A percentile compares a stretch with the other conserved stretches of the same genome.
phyloP scores from a whole-genome alignment of 2,329 filamentous ascomycete species.

The Pseudocercospora fuligena region DNA sequence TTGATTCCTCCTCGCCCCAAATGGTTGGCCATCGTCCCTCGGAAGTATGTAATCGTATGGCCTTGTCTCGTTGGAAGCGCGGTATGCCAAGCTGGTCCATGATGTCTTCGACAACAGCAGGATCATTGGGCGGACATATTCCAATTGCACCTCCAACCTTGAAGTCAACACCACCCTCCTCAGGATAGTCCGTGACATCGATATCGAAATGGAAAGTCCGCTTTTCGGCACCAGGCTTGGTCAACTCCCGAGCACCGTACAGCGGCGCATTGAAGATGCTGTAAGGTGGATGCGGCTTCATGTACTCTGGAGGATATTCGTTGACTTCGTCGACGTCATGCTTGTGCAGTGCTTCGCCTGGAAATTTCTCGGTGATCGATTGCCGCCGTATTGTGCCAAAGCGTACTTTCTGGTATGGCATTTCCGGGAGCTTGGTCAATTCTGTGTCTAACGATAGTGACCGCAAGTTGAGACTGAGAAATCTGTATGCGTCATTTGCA shows the following conservation, averaged over 20 bases:
- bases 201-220: constrained; percentile 97
- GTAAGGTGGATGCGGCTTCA: constrained; percentile 93
- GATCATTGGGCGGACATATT: constrained; percentile 84
- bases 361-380: constrained; percentile 62
- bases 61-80: constrained; percentile 81
- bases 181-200: constrained; percentile 92
- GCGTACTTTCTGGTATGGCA: constrained; percentile 77
- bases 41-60: constrained; percentile 76
- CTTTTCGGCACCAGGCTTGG: constrained; percentile 88
- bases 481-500: constrained; percentile 83
- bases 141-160: constrained; percentile 96
- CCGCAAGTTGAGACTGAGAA: constrained; percentile 75
- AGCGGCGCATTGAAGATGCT: constrained; percentile 89
- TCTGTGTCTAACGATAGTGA: constrained; percentile 71
- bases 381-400: constrained; percentile 36
- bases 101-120: constrained; percentile 77
- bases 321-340: constrained; percentile 48
- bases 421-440: constrained; percentile 70
- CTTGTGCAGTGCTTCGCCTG: constrained; percentile 48
- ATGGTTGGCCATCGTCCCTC: constrained; percentile 94
- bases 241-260: constrained; percentile 83
- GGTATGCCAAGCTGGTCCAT: constrained; percentile 82
- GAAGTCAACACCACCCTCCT: constrained; percentile 84
- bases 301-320: constrained; percentile 79
- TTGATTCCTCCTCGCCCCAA: constrained; percentile 87